Percentiles rank a stretch among this genome's conserved stretches.
phyloP scores from a whole-genome alignment of 192 early-diverging fungal genomes.

The Gryganskiella cystojenkinii region DNA sequence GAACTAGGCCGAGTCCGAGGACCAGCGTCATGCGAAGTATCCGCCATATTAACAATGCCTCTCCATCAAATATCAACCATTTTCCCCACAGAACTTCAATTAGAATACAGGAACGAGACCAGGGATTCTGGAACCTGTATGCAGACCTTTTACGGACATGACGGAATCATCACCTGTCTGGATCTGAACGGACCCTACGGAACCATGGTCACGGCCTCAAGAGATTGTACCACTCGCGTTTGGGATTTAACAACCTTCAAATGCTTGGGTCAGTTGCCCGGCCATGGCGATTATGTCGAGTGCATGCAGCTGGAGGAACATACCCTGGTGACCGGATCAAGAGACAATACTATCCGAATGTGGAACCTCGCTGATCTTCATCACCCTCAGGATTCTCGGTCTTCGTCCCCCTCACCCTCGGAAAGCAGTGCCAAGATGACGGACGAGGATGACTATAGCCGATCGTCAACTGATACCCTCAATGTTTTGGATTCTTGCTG shows the following conservation, averaged over 20 bases:
- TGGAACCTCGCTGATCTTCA: slow-evolving; percentile 42
- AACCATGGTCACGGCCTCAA: slow-evolving; percentile 70
- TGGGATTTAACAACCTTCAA: slow-evolving; percentile 74
- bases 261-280: slow-evolving; percentile 64
- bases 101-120: slow-evolving; percentile 41
- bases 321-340: slow-evolving; percentile 52
- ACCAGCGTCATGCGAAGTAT: background rate
- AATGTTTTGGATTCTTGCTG: slow-evolving; percentile 41
- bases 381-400: slow-evolving; percentile 29
- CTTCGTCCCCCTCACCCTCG: slow-evolving; percentile 38
- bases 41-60: background rate
- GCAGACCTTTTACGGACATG: slow-evolving; percentile 70
- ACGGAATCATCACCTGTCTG: slow-evolving; percentile 68
- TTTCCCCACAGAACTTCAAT: slow-evolving; percentile 33
- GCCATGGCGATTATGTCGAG: slow-evolving; percentile 52
- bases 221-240: slow-evolving; percentile 74
- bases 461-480: slow-evolving; percentile 34
- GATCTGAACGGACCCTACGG: slow-evolving; percentile 67
- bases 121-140: slow-evolving; percentile 57
- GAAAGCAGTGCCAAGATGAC: slow-evolving; percentile 32
- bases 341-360: slow-evolving; percentile 45
- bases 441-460: slow-evolving; percentile 29
- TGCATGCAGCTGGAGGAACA: slow-evolving; percentile 37
- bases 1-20: too few species aligned
- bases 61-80: too few species aligned